These are phyloP conservation scores for Ceratocystis cubensis DNA, from an alignment of 2,329 filamentous ascomycete genomes.

Conservation along the genomic window DNA sequence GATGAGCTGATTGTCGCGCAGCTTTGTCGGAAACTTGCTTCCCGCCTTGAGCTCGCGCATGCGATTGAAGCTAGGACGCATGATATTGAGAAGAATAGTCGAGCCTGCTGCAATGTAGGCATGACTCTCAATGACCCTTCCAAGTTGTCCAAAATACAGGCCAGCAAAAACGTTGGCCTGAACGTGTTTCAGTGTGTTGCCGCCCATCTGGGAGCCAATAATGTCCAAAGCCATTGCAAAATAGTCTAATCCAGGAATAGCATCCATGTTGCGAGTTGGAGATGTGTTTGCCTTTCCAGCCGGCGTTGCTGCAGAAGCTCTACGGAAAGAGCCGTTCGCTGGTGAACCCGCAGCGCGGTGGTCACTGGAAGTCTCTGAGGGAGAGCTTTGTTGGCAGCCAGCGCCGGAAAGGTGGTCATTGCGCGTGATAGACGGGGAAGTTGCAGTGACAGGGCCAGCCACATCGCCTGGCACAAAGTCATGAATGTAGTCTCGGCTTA, in stretches of 20 bases:
- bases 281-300: not conserved
- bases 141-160: slow-evolving; percentile 79
- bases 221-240: slow-evolving; percentile 81
- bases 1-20: slow-evolving; percentile 50
- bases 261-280: slow-evolving; percentile 53
- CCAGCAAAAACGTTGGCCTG: slow-evolving; percentile 76
- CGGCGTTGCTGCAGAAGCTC: slow-evolving; percentile 1
- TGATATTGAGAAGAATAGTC: slow-evolving; percentile 53
- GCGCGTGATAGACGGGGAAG: slow-evolving; percentile 34
- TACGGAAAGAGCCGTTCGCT: slow-evolving; percentile 21
- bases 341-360: slow-evolving; percentile 31
- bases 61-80: slow-evolving; percentile 53
- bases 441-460: not conserved
- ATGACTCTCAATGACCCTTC: slow-evolving; percentile 74
- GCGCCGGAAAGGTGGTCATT: slow-evolving; percentile 32
- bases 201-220: slow-evolving; percentile 65
- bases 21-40: slow-evolving; percentile 27
- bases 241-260: slow-evolving; percentile 80
- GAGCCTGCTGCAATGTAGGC: slow-evolving; percentile 46
- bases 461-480: slow-evolving; percentile 37
- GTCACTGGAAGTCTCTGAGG: slow-evolving; percentile 33
- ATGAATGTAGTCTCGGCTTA: slow-evolving; percentile 41
- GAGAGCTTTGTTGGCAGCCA: slow-evolving; percentile 43
- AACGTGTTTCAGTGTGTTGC: slow-evolving; percentile 68
- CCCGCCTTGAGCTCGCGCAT: slow-evolving; percentile 33